These are phyloP conservation scores for Elymus sibiricus DNA, from an alignment of 176 grass and related monocot genomes.

Conservation along the genomic window DNA sequence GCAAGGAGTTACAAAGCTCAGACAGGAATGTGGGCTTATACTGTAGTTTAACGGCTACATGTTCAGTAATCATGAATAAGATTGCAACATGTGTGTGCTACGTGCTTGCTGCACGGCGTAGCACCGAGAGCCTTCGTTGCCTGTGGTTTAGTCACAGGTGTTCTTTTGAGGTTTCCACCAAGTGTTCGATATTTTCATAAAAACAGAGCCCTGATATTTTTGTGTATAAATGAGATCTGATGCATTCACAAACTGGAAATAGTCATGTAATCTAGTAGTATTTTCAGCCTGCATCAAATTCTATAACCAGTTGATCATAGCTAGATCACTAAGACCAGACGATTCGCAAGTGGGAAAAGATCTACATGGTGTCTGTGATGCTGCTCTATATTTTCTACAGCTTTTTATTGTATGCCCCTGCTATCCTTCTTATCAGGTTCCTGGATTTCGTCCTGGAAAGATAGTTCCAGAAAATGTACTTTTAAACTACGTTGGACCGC, in stretches of 20 bases:
- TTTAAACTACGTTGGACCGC: conserved; percentile 66
- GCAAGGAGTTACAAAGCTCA: not conserved
- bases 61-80: not conserved
- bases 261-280: not conserved
- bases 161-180: not conserved
- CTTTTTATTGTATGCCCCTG: conserved; percentile 13
- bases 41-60: not conserved
- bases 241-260: not conserved
- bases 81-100: not conserved
- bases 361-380: not conserved
- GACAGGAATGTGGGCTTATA: too few species aligned
- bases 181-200: not conserved
- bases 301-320: not conserved
- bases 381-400: not conserved
- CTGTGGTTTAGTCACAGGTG: not conserved
- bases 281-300: not conserved
- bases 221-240: not conserved
- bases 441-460: conserved; percentile 86
- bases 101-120: not conserved
- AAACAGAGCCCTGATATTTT: not conserved
- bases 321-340: not conserved
- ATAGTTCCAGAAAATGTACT: conserved; percentile 75
- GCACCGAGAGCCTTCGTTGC: not conserved
- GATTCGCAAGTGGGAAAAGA: not conserved
- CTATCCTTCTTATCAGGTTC: conserved; percentile 54